Percentiles rank a stretch among this genome's conserved stretches.
These are phyloP conservation scores for Nicotiana undulata DNA, from an alignment of 257 asterid genomes.

Conservation along the genomic window DNA sequence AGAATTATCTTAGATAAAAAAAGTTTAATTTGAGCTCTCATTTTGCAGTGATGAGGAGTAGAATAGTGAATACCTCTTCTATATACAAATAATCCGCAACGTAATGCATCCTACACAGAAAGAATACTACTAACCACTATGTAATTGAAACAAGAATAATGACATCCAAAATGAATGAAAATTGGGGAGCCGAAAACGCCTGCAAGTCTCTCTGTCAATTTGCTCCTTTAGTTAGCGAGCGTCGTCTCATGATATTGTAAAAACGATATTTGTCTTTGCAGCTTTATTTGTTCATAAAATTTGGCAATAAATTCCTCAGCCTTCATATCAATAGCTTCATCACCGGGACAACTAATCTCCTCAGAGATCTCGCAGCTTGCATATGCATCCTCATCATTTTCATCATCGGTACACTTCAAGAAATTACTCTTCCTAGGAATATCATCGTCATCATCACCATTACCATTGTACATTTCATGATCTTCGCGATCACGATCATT, in stretches of 20 bases:
- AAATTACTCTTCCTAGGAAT: slow-evolving; percentile 9
- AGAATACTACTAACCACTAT: not conserved
- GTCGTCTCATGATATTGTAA: slow-evolving; percentile 18
- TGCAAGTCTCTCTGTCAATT: not conserved
- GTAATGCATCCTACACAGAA: not conserved
- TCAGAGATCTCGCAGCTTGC: not conserved
- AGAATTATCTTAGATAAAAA: not conserved
- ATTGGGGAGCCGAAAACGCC: not conserved
- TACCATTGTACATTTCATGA: not conserved
- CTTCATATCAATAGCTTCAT: slow-evolving; percentile 57
- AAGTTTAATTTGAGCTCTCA: not conserved
- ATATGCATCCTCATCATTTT: not conserved
- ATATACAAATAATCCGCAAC: not conserved
- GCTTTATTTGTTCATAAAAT: slow-evolving; percentile 61
- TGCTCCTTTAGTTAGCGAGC: slow-evolving; percentile 14
- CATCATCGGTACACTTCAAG: slow-evolving; percentile 2
- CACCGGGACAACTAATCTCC: not conserved
- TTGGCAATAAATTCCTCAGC: slow-evolving; percentile 75
- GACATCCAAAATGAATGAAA: not conserved
- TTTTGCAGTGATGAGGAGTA: not conserved
- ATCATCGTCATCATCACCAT: not conserved
- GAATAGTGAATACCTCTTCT: not conserved
- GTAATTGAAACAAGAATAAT: not conserved
- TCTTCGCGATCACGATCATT: not conserved
- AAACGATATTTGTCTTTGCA: slow-evolving; percentile 48